Percentiles rank a stretch among this genome's conserved stretches.
Conservation (phyloP, 768 basidiomycete species). For the Suillus subluteus region DNA sequence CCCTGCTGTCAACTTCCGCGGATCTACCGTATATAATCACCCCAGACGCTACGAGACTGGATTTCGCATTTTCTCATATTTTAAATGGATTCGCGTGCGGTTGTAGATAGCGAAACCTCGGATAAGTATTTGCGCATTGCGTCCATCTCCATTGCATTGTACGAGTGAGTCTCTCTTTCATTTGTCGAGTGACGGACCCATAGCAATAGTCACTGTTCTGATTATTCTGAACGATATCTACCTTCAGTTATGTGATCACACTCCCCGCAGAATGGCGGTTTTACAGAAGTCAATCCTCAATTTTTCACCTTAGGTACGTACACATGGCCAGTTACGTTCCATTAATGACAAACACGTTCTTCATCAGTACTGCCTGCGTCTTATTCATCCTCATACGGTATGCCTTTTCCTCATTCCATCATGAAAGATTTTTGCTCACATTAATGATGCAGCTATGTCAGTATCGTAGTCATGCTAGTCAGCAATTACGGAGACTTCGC, state of each 20-base stretch:
- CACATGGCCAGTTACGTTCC: neutral
- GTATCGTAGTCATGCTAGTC: constrained; percentile 49
- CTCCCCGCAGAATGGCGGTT: constrained; percentile 37
- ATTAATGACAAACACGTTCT: constrained; percentile 5
- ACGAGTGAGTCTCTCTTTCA: constrained; percentile 35
- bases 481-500: constrained; percentile 66
- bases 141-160: constrained; percentile 42
- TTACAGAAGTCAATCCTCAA: constrained; percentile 32
- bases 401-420: neutral
- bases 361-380: constrained; percentile 31
- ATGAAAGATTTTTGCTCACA: neutral
- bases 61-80: neutral
- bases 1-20: neutral
- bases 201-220: neutral
- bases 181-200: neutral
- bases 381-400: constrained; percentile 39
- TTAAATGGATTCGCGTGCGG: neutral
- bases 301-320: constrained; percentile 32
- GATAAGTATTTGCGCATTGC: constrained; percentile 39
- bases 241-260: constrained; percentile 35
- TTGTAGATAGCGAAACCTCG: constrained; percentile 15
- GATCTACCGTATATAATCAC: neutral
- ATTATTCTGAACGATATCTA: constrained; percentile 2
- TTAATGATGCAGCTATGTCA: constrained; percentile 33
- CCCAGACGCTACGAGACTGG: neutral